Evolutionary conservation across 2,329 filamentous ascomycete species (phyloP), one percentile per base, ranked within the genome.

Genomic region (Xylaria sp.): DNA sequence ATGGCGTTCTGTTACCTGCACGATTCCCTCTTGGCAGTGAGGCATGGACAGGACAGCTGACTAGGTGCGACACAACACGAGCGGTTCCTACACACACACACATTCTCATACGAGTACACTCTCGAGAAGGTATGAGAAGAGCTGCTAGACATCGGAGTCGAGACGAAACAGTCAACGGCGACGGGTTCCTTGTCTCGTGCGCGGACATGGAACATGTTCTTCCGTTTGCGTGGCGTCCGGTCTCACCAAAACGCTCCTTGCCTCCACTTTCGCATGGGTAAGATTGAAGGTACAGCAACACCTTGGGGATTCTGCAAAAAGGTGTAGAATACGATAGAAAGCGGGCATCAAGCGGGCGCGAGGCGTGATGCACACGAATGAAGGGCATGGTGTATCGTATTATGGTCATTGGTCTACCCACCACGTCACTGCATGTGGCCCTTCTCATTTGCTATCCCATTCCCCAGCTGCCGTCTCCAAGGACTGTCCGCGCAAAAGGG

Each of bases 181-280:
- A 2, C 37, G 10, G 39, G 34, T 16, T 13, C 18, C 37, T 54
- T 30, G n/a, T 58, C 52, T 58, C 34, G 35, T 54, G 50, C 54
- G 55, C 44, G 53, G 51, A 34, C 42, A 34, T 6, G 16, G 59
- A 59, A n/a, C 57, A 37, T 37, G 37, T 42, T 11, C 57, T 59
- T 56, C 61, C 61, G 61, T 55, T 57, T 59, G 54, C 42, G 37
- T 59, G 61, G 61, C 61, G 61, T 61, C 59, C 61, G 61, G 61
- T 57, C 54, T 54, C 61, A 57, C 52, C 52, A 59, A 30, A 55
- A 63, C 57, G 61, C 56, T 48, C n/a, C 54, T 51, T 18, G 51
- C 10, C 9, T 34, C 39, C 1, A 56, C 42, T 46, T n/a, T 16
- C 10, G 13, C 13, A 46, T 46, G 59, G 61, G 61, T 54, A 61